These are phyloP conservation scores for Quercus parvula DNA, from an alignment of 306 rosid species.

Conservation along the genomic window DNA sequence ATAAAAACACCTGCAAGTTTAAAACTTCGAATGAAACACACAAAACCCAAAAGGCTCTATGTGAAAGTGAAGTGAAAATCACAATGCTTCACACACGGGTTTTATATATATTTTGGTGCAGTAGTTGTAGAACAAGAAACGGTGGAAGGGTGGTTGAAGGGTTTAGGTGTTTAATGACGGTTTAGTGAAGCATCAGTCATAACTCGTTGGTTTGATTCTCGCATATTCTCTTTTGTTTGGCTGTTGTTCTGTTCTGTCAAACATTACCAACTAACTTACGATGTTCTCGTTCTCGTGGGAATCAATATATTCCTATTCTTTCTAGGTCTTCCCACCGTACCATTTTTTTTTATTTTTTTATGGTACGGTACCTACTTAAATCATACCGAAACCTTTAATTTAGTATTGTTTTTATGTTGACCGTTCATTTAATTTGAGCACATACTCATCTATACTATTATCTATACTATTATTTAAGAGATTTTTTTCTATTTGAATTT, in stretches of 20 bases:
- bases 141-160: not conserved
- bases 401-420: no score
- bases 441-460: no score
- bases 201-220: not conserved
- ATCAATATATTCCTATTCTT: no score
- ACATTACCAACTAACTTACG: no score
- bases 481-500: accelerated
- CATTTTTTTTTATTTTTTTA: no score
- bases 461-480: no score
- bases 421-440: no score
- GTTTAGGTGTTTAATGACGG: no score
- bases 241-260: not conserved
- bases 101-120: not conserved
- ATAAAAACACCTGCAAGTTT: slow-evolving; percentile 5
- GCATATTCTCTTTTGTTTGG: not conserved
- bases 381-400: no score
- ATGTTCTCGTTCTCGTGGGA: no score
- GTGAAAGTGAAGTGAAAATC: not conserved
- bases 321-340: no score
- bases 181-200: not conserved
- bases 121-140: not conserved
- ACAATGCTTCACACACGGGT: not conserved
- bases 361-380: no score
- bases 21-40: not conserved
- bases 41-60: not conserved